Evolutionary conservation across 2,329 filamentous ascomycete species (phyloP).

Genomic region (Exophiala xenobiotica): DNA sequence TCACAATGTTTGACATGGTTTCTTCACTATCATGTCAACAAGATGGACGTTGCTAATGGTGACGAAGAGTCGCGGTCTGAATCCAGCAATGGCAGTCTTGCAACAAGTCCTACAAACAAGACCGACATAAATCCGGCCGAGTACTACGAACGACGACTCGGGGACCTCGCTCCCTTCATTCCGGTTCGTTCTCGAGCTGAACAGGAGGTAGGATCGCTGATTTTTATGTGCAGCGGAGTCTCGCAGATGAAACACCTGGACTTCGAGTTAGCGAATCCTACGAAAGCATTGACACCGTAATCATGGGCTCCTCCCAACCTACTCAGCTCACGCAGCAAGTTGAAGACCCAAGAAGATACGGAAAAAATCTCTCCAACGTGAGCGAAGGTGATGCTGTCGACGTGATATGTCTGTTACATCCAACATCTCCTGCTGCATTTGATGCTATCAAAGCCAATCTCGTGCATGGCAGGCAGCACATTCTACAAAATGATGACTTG

Average conservation of each 20-base stretch:
- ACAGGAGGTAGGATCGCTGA: not conserved
- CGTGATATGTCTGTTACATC: slow-evolving; percentile 84
- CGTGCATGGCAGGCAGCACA: slow-evolving; percentile 55
- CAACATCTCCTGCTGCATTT: slow-evolving; percentile 70
- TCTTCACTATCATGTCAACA: not conserved
- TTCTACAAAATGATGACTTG: slow-evolving; percentile 53
- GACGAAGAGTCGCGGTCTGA: not conserved
- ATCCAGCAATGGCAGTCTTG: slow-evolving; percentile 3
- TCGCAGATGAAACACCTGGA: not conserved
- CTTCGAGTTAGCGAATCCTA: slow-evolving; percentile 1
- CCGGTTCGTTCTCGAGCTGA: slow-evolving; percentile 7
- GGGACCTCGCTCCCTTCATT: slow-evolving; percentile 8
- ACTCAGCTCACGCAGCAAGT: slow-evolving; percentile 72
- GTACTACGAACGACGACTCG: slow-evolving; percentile 14
- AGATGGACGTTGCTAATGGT: slow-evolving; percentile 13
- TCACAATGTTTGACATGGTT: not conserved
- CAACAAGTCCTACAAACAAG: not conserved
- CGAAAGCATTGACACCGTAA: slow-evolving; percentile 7
- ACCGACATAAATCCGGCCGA: slow-evolving; percentile 6
- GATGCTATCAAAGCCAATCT: slow-evolving; percentile 64
- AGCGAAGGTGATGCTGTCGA: slow-evolving; percentile 80
- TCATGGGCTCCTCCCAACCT: slow-evolving; percentile 37
- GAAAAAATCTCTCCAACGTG: slow-evolving; percentile 78
- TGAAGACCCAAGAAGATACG: slow-evolving; percentile 75
- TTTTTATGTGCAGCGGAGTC: not conserved